Evolutionary conservation across 176 grass and related monocot species (phyloP), one percentile per base, ranked within the genome.

Genomic region (Oryza australiensis): DNA sequence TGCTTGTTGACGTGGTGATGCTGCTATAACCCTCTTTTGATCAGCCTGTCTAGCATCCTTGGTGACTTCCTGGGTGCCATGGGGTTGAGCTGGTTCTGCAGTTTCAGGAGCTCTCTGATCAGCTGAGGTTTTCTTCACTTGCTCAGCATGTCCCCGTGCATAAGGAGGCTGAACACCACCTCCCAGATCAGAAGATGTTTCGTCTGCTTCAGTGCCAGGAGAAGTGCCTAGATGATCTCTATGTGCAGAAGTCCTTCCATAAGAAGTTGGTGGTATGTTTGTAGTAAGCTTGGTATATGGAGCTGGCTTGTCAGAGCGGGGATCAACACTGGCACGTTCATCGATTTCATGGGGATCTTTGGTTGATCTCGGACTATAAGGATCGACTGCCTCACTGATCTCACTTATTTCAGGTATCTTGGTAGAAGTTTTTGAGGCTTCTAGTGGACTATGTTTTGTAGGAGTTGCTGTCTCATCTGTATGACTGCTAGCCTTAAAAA

Each of bases 1-100:
- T 43, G 65, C 38, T 38, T 48, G 13, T 68, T 75, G 35, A 37
- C 27, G 37, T n/a, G 78, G 64, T 70, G 64, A 27, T 70, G 59
- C 24, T 40, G 37, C 3, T 76, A 78, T 59, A 64, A 29, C 26
- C 40, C 38, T 76, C 32, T 64, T 80, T 64, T 87, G 51, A 70
- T 82, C 64, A 70, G 55, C 29, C 24, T 77, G 73, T 82, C 28
- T 82, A 30, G 64, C 65, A 77, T 81, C 42, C 53, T 51, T 87
- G 11, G 78, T 62, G 51, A 20, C 33, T 65, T 68, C 46, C 68
- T 8, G 79, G 20, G 46, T 26, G 74, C 46, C 43, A 24, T 1
- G 46, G 16, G 72, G n/a, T 86, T 59, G 72, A 65, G 24, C 34
- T 57, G 72, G 57, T 80, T 33, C 16, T 27, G 51, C 84, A 66